These are phyloP conservation scores for Prunus dulcis DNA, from an alignment of 306 rosid genomes.

Conservation along the genomic window DNA sequence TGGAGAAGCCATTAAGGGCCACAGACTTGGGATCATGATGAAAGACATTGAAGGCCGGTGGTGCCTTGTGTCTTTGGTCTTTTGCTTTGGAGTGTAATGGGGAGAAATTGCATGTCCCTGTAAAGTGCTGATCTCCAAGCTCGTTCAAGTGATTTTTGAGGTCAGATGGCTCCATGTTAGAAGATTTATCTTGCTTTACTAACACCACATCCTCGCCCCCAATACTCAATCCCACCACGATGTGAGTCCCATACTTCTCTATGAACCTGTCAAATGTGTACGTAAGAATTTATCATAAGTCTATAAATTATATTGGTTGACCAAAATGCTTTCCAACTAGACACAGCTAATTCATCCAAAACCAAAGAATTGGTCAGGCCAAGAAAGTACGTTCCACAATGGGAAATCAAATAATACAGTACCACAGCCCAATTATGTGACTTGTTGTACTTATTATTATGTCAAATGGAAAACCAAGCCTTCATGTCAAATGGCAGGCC, in stretches of 20 bases:
- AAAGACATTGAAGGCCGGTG: constrained; percentile 73
- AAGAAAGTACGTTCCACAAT: background rate
- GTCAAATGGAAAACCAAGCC: no score
- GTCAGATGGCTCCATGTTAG: constrained; percentile 56
- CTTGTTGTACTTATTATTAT: background rate
- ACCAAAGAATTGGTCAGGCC: constrained; percentile 3
- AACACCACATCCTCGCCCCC: constrained; percentile 74
- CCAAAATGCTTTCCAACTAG: background rate
- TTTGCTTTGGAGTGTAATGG: constrained; percentile 46
- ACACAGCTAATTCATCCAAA: background rate
- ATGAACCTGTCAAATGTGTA: constrained; percentile 54
- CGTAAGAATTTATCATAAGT: background rate
- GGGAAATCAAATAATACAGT: constrained; percentile 1
- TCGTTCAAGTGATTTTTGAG: constrained; percentile 69
- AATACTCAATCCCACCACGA: constrained; percentile 80
- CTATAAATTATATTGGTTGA: background rate
- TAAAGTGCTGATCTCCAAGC: constrained; percentile 86
- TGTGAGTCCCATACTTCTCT: constrained; percentile 84
- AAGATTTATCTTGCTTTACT: constrained; percentile 74
- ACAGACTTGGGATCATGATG: constrained; percentile 39
- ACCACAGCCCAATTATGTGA: background rate
- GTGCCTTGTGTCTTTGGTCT: constrained; percentile 61
- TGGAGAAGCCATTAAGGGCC: constrained; percentile 46
- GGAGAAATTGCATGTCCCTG: constrained; percentile 70
- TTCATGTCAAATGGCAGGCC: background rate